phyloP scores from a whole-genome alignment of 306 rosid genomes.

The Amphicarpaea edgeworthii region DNA sequence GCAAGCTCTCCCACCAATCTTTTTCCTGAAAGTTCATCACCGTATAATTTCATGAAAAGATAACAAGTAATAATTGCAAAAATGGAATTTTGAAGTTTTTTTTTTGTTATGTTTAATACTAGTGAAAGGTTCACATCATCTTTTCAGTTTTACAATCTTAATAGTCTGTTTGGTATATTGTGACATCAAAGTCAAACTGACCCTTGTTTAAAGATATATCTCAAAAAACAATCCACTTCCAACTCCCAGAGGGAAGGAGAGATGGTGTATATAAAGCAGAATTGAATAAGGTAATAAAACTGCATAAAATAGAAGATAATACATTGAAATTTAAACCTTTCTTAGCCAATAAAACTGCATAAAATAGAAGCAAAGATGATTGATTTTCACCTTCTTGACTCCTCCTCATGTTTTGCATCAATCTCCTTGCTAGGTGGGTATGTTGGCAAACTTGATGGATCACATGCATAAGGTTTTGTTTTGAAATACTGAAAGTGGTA shows the following conservation, averaged over 20 bases:
- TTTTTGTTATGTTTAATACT: background rate
- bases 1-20: constrained; percentile 70
- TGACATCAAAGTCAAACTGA: background rate
- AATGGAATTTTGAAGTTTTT: constrained; percentile 1
- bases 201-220: constrained; percentile 2
- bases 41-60: constrained; percentile 30
- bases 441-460: constrained; percentile 88
- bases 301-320: constrained; percentile 30
- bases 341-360: constrained; percentile 18
- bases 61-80: background rate
- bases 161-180: background rate
- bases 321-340: background rate
- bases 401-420: constrained; percentile 90
- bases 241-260: background rate
- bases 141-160: constrained; percentile 11
- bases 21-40: constrained; percentile 72
- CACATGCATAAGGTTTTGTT: constrained; percentile 91
- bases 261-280: background rate
- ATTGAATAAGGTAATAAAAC: constrained; percentile 9
- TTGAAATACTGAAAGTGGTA: constrained; percentile 82
- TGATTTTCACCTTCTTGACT: constrained; percentile 77
- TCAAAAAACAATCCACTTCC: background rate
- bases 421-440: constrained; percentile 99
- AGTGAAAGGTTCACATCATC: constrained; percentile 5
- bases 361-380: constrained; percentile 42